phyloP scores from a whole-genome alignment of 2,329 filamentous ascomycete species.

The Alternaria dauci region DNA sequence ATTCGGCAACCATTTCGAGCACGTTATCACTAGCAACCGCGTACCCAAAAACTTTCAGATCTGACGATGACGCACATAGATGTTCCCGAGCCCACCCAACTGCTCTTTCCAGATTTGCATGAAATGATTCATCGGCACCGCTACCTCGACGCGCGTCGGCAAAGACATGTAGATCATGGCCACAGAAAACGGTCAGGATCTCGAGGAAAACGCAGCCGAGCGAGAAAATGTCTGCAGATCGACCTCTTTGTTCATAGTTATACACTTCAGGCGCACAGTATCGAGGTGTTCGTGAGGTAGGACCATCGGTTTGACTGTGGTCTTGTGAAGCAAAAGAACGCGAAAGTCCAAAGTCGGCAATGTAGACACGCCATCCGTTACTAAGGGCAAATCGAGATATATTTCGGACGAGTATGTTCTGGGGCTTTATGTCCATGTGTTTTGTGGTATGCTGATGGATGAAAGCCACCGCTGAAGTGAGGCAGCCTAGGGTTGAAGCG shows the following conservation, averaged over 20 bases:
- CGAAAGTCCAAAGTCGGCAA: constrained; percentile 33
- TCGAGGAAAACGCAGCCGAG: constrained; percentile 30
- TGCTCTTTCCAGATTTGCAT: constrained; percentile 7
- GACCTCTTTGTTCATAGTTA: constrained; percentile 15
- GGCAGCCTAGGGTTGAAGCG: not conserved
- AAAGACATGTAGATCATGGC: constrained; percentile 4
- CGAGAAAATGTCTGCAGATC: constrained; percentile 29
- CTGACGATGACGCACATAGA: not conserved
- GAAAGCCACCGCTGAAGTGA: not conserved
- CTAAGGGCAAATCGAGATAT: too few relatives aligned
- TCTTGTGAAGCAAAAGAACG: constrained; percentile 21
- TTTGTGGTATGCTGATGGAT: constrained; percentile 21
- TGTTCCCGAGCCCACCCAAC: not conserved
- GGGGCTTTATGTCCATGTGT: constrained; percentile 36
- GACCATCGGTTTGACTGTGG: constrained; percentile 29
- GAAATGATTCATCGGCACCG: constrained; percentile 15
- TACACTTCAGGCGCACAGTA: constrained; percentile 20
- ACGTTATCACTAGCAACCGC: too few relatives aligned
- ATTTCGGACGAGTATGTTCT: constrained; percentile 24
- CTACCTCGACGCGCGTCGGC: constrained; percentile 8
- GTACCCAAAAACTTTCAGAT: too few relatives aligned
- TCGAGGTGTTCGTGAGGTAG: constrained; percentile 6
- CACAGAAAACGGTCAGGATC: not conserved
- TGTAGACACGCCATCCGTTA: constrained; percentile 19
- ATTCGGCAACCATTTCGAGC: not conserved